Base-by-base conservation (phyloP, 2,329 filamentous ascomycete species). In the Fusarium sp. region DNA sequence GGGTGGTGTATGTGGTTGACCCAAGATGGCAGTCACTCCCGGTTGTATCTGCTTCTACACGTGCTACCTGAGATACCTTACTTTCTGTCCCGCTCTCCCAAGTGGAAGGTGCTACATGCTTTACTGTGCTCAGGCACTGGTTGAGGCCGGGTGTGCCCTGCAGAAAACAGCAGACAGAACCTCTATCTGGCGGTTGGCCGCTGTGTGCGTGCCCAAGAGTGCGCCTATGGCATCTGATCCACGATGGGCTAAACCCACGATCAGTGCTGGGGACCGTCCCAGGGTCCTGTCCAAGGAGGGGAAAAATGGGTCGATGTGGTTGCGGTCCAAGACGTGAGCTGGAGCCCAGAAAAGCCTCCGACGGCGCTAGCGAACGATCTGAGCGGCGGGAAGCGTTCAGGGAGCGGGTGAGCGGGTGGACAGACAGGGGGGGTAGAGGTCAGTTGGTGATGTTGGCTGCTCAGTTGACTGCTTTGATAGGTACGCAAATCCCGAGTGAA, bases 361-460 rank as follows among this genome's bases (percentile, higher is more conserved):
- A 63, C 45, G 63, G 62, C 71, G 68, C 71, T 73, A 74, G 63
- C 57, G 63, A 52, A 65, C 61, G 71, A 73, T 74, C 71, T 74
- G 64, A 66, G 68, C 57, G 60, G 66, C 66, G 70, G 70, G 66
- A 68, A 64, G 50, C 50, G 50, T 57, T 58, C 62, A 64, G 62
- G 50, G 61, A 38, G 66, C 66, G 71, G 71, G 64, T 71, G 63
- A 40, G 65, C 63, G 69, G 70, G 71, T 68, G 63, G 60, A 61
- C 33, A 57, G 71, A 65, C 68, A 54, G 43, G 45, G 43, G 43
- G 12, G 22, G 22, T 22, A 25, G 43, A 47, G 14, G 43, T 27
- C 43, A 30, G 47, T 52, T 30, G 47, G 47, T 30, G 27, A 30
- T 30, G 47, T 17, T 52, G 47, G 47, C 12, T 40, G 47, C 12